Evolutionary conservation across 2,329 filamentous ascomycete species (phyloP), one percentile per base, ranked within the genome.

Genomic region (Hymenotorrendiella dingleyae): DNA sequence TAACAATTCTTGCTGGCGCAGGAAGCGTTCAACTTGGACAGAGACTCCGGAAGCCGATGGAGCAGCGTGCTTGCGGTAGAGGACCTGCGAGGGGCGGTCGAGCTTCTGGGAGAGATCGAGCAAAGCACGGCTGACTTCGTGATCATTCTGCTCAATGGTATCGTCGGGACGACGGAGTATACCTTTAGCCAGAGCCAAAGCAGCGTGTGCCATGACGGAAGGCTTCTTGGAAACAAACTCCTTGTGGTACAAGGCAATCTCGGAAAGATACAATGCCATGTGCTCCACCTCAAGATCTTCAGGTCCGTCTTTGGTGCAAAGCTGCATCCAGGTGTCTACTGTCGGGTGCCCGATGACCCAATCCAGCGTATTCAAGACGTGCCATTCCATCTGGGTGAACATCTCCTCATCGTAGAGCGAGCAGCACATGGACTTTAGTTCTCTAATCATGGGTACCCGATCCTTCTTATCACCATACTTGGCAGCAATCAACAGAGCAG

Each of bases 361-460:
- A 64, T 94, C 88, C 46, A 98, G 78, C 1, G 93, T 98, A 69
- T 96, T 94, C 56, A 98, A 77, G 27, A 98, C 91, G 65, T 98
- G 93, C 90, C 94, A 97, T 71, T 98, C 93, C 93, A 98, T 98
- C 67, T 98, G 93, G 9, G 90, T 91, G 70, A 98, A 98, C 93
- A 98, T 98, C 69, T 95, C 91, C 37, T 95, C 89, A 59, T 98
- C 93, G 68, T 98, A 98, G 28, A 97, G 77, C 27, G 86, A 90
- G 69, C 93, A 97, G 76, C 93, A 98, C 93, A 98, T 97, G 55
- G 91, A 94, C 76, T 95, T 95, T 53, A 98, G 74, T 65, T 98
- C 93, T 63, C 88, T 82, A 63, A 98, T 94, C 53, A 94, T 93
- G 4, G 93, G 93, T n/a, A 98, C 93, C 39, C 90, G 82, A 62